Evolutionary conservation across 2,329 filamentous ascomycete genomes (phyloP), one percentile per base, ranked within the genome.

Genomic region (Colletotrichum camelliae): DNA sequence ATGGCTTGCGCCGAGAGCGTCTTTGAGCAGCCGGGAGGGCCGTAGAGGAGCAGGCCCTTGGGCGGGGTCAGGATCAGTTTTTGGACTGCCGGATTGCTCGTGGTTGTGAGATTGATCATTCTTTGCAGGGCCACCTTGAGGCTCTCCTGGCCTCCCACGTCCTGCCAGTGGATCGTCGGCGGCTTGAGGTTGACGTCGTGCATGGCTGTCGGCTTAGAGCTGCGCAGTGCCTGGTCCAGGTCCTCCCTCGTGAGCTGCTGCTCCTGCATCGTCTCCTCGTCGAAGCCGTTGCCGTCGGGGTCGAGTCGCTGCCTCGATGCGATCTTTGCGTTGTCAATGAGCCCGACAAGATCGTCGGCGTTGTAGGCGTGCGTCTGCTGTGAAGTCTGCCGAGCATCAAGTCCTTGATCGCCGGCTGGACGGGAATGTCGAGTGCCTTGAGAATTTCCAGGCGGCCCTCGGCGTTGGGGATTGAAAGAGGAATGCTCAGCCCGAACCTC

Each of bases 1-100:
- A 98, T 91, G 33, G 96, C 96, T 83, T 98, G 96, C 0, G 96
- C 96, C 0, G 93, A 95, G 82, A 98, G 91, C 0, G 96, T 98
- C 86, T 98, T 98, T 78, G 96, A 97, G 85, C 96, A 98, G 5
- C 96, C 96, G 0, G 96, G 96, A 0, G 96, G 96, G 0, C 96
- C 96, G 83, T 98, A 98, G 4, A 98, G 90, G 8, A 98, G 89
- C 18, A 98, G 91, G 1, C 96, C 96, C 81, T 96, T 97, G 72
- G 93, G 93, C 0, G 93, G 92, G 37, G 89, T 89, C 29, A 84
- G 85, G 65, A 89, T 85, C 74, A 86, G 83, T 69, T 82, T 80
- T 31, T 80, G 77, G 64, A 82, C 77, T 35, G 81, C 80, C 64
- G 81, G 78, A 71, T 85, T 84, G 6, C 83, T 82, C 24, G 68